These are phyloP conservation scores for Scheffersomyces quercinus DNA, from an alignment of 1,139 yeast genomes.

Conservation along the genomic window DNA sequence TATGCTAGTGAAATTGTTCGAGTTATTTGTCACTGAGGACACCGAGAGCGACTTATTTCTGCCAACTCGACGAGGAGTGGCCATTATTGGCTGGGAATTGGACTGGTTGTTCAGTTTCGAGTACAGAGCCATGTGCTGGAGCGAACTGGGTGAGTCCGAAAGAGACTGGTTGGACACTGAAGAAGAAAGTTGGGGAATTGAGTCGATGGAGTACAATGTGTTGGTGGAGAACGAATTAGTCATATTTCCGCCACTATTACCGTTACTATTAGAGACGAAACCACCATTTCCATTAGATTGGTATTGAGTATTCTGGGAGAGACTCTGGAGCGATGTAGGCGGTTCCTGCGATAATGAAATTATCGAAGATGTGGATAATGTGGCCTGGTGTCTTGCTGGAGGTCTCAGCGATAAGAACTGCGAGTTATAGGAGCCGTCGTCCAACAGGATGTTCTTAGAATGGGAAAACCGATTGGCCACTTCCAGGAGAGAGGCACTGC, in stretches of 20 bases:
- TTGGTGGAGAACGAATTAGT: slow-evolving; percentile 36
- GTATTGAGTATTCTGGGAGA: no score
- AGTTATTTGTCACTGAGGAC: slow-evolving; percentile 17
- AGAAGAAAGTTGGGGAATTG: slow-evolving; percentile 39
- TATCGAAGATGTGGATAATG: slow-evolving; percentile 20
- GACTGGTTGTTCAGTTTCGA: slow-evolving; percentile 4
- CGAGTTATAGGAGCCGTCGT: slow-evolving; percentile 19
- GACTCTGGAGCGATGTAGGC: slow-evolving; percentile 5
- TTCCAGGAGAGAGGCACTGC: slow-evolving; percentile 2
- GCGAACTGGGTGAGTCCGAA: slow-evolving; percentile 32
- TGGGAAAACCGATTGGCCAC: slow-evolving; percentile 15
- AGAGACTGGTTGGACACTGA: slow-evolving; percentile 39
- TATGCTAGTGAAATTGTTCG: slow-evolving; percentile 2
- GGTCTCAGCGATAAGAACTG: neutral
- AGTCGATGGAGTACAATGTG: slow-evolving; percentile 46
- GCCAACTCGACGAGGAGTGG: slow-evolving; percentile 32
- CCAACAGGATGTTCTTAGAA: slow-evolving; percentile 30
- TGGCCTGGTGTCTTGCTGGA: slow-evolving; percentile 15
- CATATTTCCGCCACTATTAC: neutral
- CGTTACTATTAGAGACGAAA: slow-evolving; percentile 5
- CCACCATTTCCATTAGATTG: no score
- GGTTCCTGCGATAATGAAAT: slow-evolving; percentile 20
- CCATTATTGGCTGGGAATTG: slow-evolving; percentile 10
- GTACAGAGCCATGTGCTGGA: slow-evolving; percentile 6
- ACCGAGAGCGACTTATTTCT: slow-evolving; percentile 35